Base-by-base conservation (phyloP, 257 asterid genomes). In the Rehmannia glutinosa region DNA sequence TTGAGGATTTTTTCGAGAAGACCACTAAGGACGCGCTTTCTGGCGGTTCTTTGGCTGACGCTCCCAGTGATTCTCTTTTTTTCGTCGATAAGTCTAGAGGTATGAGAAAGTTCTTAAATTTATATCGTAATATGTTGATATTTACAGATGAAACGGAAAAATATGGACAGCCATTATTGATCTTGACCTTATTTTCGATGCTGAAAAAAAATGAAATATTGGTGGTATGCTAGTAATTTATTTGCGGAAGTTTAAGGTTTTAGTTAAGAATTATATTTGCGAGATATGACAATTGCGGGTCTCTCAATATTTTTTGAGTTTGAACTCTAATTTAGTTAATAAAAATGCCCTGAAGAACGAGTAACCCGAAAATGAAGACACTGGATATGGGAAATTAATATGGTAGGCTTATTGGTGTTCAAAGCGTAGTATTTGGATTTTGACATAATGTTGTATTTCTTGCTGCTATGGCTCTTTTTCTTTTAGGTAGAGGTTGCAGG, bases 21-120 rank as follows among this genome's bases (percentile, higher is more conserved):
- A 73, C 96, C 28, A 94, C 95, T 0, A 91, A 91, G 73, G 97
- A 94, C 55, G 97, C 97, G 46, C 97, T 91, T 74, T 86, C 97
- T 10, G 99, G 97, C 25, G 87, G 97, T 24, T 88, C 99, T 56
- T 81, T 90, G 68, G 88, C 96, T 13, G 77, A 82, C 28, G 83
- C 72, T 11, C 93, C 96, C 8, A 80, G 90, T 1, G 92, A 85
- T 60, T 75, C 89, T 51, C 89, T 90, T 8, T 91, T 86, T 60
- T 91, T 72, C 71, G 91, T 90, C 64, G 97, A 94, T 62, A 91
- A 88, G 56, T 85, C 97, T 78, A 84, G 81, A 75, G 99, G 99
- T 94, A 82, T 16, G 2, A 25, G 1, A 4, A 50, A 10, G 27
- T 24, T 28, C 36, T 28, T 66, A 0, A 6, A 12, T 8, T 61